Conservation (phyloP, 495 filamentous ascomycete species). For the Parathielavia hyrcaniae region DNA sequence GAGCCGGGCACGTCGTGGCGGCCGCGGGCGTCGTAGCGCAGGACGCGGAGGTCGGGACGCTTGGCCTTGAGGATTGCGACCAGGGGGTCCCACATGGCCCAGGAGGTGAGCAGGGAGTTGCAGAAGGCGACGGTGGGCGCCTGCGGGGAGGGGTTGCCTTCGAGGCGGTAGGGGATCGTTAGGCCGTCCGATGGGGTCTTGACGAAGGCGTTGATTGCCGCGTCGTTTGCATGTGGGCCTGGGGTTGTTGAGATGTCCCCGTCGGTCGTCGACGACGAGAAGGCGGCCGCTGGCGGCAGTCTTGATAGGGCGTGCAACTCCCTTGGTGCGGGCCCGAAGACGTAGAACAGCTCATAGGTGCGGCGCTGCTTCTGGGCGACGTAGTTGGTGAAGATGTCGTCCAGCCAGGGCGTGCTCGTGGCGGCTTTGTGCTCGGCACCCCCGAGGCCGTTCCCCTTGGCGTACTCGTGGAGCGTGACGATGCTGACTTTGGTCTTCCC, state of each 20-base stretch:
- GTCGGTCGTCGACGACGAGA: constrained; percentile 51
- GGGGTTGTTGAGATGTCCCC: constrained; percentile 45
- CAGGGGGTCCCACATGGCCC: constrained; percentile 72
- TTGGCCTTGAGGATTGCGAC: constrained; percentile 50
- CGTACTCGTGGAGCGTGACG: constrained; percentile 67
- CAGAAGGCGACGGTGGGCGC: constrained; percentile 65
- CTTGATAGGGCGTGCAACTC: constrained; percentile 50
- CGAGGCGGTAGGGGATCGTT: constrained; percentile 62
- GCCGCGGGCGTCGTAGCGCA: constrained; percentile 66
- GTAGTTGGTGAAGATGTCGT: constrained; percentile 50
- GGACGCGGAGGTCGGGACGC: constrained; percentile 60
- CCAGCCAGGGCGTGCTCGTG: constrained; percentile 51
- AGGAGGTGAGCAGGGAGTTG: constrained; percentile 68
- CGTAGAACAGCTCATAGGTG: constrained; percentile 66
- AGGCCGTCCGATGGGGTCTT: constrained; percentile 67
- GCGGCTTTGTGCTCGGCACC: constrained; percentile 58
- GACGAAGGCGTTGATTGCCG: constrained; percentile 58
- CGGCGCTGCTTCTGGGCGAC: constrained; percentile 52
- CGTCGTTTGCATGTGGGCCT: constrained; percentile 29
- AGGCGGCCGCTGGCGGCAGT: constrained; percentile 34
- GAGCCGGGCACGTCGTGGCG: constrained; percentile 45
- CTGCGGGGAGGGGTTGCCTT: constrained; percentile 57
- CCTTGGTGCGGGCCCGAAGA: constrained; percentile 67
- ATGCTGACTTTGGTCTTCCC: constrained; percentile 37
- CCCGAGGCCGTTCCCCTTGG: constrained; percentile 55